phyloP scores from a whole-genome alignment of 176 grass and related monocot species.

The Bothriochloa decipiens region DNA sequence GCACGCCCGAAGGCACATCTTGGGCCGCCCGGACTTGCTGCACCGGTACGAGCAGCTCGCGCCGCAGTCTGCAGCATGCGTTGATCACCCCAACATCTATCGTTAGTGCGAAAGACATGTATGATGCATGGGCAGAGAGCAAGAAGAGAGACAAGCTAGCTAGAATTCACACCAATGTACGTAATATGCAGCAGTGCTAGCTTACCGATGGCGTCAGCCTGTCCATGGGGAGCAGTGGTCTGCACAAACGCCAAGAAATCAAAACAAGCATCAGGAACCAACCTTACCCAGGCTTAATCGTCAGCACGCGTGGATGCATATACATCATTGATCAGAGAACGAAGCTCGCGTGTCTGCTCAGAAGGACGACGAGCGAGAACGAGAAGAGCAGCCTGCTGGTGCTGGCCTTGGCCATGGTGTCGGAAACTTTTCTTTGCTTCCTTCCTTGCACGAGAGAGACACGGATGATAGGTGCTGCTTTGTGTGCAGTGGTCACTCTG shows the following conservation, averaged over 20 bases:
- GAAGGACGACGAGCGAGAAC: background rate
- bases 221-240: constrained; percentile 42
- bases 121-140: background rate
- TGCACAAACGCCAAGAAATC: background rate
- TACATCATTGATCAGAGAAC: no score
- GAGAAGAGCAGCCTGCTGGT: background rate
- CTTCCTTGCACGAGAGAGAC: background rate
- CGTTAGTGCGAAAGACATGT: no score
- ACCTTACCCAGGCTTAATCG: no score
- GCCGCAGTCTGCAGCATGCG: constrained; percentile 52
- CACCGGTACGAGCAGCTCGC: constrained; percentile 61
- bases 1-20: constrained; percentile 67
- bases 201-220: constrained; percentile 38
- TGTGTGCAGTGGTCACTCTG: background rate
- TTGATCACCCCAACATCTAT: no score
- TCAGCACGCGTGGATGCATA: no score
- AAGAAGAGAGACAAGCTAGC: no score
- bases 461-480: background rate
- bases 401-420: background rate
- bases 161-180: background rate
- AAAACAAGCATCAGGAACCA: no score
- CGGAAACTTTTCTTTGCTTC: background rate
- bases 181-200: background rate
- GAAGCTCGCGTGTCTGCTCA: background rate
- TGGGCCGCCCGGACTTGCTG: constrained; percentile 67